Evolutionary conservation across 441 rosid genomes (phyloP).

Genomic region (Erysimum cheiri): DNA sequence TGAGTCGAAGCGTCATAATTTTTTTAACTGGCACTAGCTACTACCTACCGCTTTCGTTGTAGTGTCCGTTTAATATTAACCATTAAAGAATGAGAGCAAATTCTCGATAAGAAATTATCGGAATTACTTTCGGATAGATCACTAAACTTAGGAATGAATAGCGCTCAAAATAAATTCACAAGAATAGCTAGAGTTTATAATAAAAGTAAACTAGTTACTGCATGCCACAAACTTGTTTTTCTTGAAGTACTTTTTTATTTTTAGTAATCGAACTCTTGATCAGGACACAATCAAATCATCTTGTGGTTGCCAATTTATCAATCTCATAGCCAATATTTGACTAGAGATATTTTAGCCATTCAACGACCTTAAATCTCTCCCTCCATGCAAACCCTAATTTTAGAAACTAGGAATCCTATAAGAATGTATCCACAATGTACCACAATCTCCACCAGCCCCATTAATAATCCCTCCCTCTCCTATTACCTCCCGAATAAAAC

Average conservation of each 20-base stretch:
- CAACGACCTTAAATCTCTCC: slow-evolving; percentile 33
- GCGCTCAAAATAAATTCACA: no score
- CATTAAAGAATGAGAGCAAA: not conserved
- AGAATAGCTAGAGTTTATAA: no score
- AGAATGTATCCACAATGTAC: slow-evolving; percentile 32
- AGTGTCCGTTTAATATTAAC: not conserved
- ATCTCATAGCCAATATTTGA: slow-evolving; percentile 19
- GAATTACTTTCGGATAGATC: slow-evolving; percentile 6
- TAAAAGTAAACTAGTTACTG: not conserved
- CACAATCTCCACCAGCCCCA: slow-evolving; percentile 27
- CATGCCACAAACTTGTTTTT: not conserved
- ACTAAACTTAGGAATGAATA: not conserved
- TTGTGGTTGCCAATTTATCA: slow-evolving; percentile 27
- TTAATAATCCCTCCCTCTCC: slow-evolving; percentile 38
- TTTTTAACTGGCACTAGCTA: not conserved
- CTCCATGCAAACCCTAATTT: slow-evolving; percentile 35
- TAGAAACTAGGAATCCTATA: slow-evolving; percentile 41
- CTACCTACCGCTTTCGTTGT: not conserved
- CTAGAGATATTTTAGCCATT: slow-evolving; percentile 33
- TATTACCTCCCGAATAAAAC: slow-evolving; percentile 40
- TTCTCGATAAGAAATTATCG: not conserved
- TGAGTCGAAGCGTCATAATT: not conserved
- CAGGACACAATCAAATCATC: slow-evolving; percentile 27
- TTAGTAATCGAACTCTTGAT: slow-evolving; percentile 35
- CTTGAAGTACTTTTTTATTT: not conserved